Base-by-base conservation (phyloP, 805 yeast genomes). In the Candida pseudofarinosa region DNA sequence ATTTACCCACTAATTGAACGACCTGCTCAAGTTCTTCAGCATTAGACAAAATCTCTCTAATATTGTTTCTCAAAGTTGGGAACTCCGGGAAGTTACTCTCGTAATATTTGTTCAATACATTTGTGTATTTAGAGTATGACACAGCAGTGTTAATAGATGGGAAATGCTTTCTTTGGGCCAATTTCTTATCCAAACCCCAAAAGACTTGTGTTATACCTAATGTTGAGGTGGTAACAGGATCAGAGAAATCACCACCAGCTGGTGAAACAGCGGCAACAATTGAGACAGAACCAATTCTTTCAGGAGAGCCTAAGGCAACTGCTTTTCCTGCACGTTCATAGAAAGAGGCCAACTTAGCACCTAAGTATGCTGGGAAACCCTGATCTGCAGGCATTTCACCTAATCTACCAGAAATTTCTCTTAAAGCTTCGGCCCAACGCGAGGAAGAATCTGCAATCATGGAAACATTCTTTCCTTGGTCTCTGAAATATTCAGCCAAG, bases 321-420 rank as follows among this genome's bases (percentile, higher is more conserved):
- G 96, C 95, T 66, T 85, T 88, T 74, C 99, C 99, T 37, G 99
- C 99, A 76, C 99, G 88, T 76, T 93, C 99, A 71, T 93, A 93
- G 81, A 93, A 93, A 43, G 98, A 91, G 44, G 99, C 98, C 59
- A 93, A 80, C 67, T 93, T 93, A 41, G 99, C 97, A 75, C 99
- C 99, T 67, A 93, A 78, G 67, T 93, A 93, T 40, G 99, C 99
- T 48, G 99, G 99, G 93, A 90, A 93, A 77, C 99, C 99, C 77
- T 95, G 99, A 73, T 93, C 99, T 49, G 99, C 99, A 65, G 99
- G 99, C 99, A 93, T 93, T 78, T 93, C 99, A 73, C 99, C 99
- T 67, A 93, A 78, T 80, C 99, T 95, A 80, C 99, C 99, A 41
- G 98, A 90, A 67, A 93, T 85, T 80, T 93, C 99, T 84, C 99